Evolutionary conservation across 495 filamentous ascomycete species (phyloP), one percentile per base, ranked within the genome.

Genomic region (Xylaria curta): DNA sequence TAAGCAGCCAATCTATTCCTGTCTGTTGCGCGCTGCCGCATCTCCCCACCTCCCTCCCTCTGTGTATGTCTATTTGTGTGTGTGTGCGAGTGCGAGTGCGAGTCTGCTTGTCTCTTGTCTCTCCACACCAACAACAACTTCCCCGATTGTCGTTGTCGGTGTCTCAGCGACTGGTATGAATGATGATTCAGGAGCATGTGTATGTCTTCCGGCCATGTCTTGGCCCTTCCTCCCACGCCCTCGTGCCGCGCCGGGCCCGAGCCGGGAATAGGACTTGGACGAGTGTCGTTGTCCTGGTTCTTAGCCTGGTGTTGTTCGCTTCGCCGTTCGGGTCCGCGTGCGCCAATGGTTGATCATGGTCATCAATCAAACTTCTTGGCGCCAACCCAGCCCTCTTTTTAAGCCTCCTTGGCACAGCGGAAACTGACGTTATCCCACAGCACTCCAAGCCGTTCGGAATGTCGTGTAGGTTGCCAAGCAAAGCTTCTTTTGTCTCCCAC

Each of bases 181-280:
- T 76, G 74, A 79, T 79, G 77, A 78, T 75, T 78, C 69, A 76
- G 74, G 76, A 79, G 77, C 77, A 79, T 79, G 77, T 79, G 77
- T 79, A 79, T 78, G 77, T 78, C 74, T 74, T 69, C 69, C 72
- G 33, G 46, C 17, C 6, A 54, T 73, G 65, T 62, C 64, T 51
- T 68, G 53, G 53, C 64, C 56, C 36, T 62, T 62, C 40, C 70
- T 24, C 54, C 54, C 44, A 36, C 21, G 38, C 17, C 12, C 38
- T 9, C 33, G 31, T 28, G 21, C 31, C 40, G n/a, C 13, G 9
- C 38, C 38, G 66, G 44, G 4, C 33, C 53, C n/a, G 36, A 9
- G 17, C 38, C 66, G 21, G 40, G 53, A 46, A 36, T 44, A 33
- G 38, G 60, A 63, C 60, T 13, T 17, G 60, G n/a, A 66, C 46